Evolutionary conservation across 2,329 filamentous ascomycete genomes (phyloP).

Genomic region (Nakataea oryzae): DNA sequence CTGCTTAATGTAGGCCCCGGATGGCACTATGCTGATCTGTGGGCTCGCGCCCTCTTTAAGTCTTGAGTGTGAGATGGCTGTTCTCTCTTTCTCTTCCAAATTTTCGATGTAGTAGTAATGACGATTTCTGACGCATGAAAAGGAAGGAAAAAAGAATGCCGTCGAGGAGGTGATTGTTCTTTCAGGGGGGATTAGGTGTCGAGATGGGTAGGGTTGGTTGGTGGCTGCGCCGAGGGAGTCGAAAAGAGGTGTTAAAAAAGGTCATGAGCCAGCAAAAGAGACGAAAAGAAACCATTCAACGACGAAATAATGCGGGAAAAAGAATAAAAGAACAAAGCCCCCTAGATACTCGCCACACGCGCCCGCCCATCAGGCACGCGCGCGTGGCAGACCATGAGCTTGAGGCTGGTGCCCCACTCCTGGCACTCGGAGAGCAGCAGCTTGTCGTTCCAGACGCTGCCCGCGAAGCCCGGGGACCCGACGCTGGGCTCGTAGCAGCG

Average conservation of each 20-base stretch:
- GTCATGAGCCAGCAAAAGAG: background rate
- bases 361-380: slow-evolving; percentile 56
- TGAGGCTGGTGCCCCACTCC: slow-evolving; percentile 75
- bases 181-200: background rate
- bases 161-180: background rate
- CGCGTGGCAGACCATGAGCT: slow-evolving; percentile 83
- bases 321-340: background rate
- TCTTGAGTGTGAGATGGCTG: background rate
- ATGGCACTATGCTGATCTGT: background rate
- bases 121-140: background rate
- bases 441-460: slow-evolving; percentile 70
- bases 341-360: slow-evolving; percentile 37
- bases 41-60: slow-evolving; percentile 2
- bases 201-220: background rate
- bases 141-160: background rate
- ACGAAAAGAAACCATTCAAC: background rate
- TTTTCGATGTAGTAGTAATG: too few species aligned
- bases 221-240: too few species aligned
- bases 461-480: slow-evolving; percentile 16
- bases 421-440: slow-evolving; percentile 75
- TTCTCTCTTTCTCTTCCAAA: background rate
- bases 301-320: too few species aligned
- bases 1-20: background rate
- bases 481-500: slow-evolving; percentile 75
- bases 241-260: background rate